Evolutionary conservation across 1,284 basidiomycete species (phyloP).

Genomic region (Papiliotrema flavescens): DNA sequence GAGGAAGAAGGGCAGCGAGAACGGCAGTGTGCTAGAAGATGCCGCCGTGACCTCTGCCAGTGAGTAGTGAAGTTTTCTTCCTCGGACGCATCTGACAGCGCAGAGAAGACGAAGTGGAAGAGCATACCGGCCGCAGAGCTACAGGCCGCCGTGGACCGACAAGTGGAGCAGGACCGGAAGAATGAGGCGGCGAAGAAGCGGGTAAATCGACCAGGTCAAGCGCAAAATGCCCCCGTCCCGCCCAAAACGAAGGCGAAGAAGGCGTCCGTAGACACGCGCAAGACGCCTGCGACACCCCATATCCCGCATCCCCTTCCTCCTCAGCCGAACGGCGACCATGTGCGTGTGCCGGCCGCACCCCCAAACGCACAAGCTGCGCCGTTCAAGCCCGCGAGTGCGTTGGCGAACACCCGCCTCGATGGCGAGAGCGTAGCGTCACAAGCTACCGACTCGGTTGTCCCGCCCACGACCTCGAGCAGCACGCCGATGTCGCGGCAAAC

Average conservation of each 20-base stretch:
- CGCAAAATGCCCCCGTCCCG: background rate
- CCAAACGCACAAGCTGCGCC: background rate
- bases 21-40: constrained; percentile 13
- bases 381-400: no score
- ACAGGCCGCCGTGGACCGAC: constrained; percentile 47
- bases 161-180: constrained; percentile 28
- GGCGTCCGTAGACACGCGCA: constrained; percentile 1
- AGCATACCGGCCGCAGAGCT: constrained; percentile 47
- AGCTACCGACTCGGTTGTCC: background rate
- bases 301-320: no score
- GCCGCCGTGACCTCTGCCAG: constrained; percentile 16
- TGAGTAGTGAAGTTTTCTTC: constrained; percentile 10
- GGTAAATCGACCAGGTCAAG: constrained; percentile 4
- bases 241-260: constrained; percentile 13
- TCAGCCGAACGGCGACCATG: no score
- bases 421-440: background rate
- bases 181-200: constrained; percentile 3
- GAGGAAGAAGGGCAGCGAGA: constrained; percentile 22
- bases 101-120: constrained; percentile 49
- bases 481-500: constrained; percentile 1
- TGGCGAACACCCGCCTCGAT: background rate
- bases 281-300: background rate
- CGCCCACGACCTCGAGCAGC: background rate
- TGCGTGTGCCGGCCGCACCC: no score
- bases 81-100: constrained; percentile 2